Base-by-base conservation (phyloP, 169 alveolate genomes). In the Plasmodium adleri region DNA sequence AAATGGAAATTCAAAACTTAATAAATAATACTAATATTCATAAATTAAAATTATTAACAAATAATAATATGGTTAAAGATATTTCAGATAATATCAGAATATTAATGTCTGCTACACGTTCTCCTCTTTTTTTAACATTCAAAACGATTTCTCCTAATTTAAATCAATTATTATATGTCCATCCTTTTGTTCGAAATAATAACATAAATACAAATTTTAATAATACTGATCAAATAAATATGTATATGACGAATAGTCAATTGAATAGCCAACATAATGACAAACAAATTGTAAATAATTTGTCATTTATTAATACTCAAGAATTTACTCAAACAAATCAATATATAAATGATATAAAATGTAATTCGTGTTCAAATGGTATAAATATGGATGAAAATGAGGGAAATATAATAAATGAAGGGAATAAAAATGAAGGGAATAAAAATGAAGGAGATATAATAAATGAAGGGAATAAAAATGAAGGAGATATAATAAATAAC, bases 91-190 rank as follows among this genome's bases (percentile, higher is more conserved):
- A 67, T 22, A 72, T 83, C 24, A 67, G 67, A 72, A 68, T 83
- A 20, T 63, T 83, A 43, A 83, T 83, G 91, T 83, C 91, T 4
- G 91, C 91, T 17, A 83, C 91, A 5, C 26, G 91, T 28, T 68
- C 91, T 3, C 91, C 91, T 12, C 15, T 83, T 54, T 66, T 83
- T 22, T 45, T 83, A 15, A 45, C 58, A 17, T 83, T 83, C 54
- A 54, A 68, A 24, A 83, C 74, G 1, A 50, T 20, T 7, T 24
- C 49, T 6, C 12, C 22, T 3, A 71, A 22, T 50, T 10, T 47
- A 52, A 71, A 50, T 8, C 10, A 71, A 7, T 49, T 7, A 49
- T 9, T 49, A 43, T 47, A 50, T 50, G 3, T 71, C 24, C 47
- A 71, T 47, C 22, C 62, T 8, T 43, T 43, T 68, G 5, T 17